A percentile compares a stretch with the other conserved stretches of the same genome.
Conservation (phyloP, 1,139 yeast species). For the Kodamaea anthophila region DNA sequence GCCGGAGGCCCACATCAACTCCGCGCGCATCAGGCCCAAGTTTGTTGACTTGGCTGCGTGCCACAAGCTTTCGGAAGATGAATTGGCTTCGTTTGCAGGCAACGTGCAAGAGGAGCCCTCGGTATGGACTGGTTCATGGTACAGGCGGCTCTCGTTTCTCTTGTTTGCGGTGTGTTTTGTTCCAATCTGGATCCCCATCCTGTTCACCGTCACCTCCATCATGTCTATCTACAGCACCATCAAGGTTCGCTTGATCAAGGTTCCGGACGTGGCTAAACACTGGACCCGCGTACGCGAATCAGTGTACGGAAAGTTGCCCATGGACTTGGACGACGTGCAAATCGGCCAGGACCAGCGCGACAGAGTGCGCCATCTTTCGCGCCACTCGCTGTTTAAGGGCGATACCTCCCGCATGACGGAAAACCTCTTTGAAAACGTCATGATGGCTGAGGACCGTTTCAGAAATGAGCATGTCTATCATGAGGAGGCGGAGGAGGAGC, state of each 20-base stretch:
- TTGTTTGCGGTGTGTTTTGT: conserved; percentile 19
- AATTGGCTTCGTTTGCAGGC: conserved; percentile 15
- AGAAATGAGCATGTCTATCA: conserved; percentile 6
- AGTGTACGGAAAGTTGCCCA: conserved; percentile 28
- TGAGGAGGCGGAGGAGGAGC: conserved; percentile 8
- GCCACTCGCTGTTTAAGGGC: conserved; percentile 37
- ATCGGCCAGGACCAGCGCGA: conserved; percentile 28
- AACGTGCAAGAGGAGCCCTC: conserved; percentile 39
- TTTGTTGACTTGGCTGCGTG: conserved; percentile 48
- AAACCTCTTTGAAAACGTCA: conserved; percentile 28
- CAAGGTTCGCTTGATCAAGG: conserved; percentile 22
- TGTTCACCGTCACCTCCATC: conserved; percentile 35
- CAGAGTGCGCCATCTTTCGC: conserved; percentile 21
- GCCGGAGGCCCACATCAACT: conserved; percentile 30
- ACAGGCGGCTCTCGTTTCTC: conserved; percentile 27
- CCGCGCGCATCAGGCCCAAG: conserved; percentile 39
- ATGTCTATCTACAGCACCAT: conserved; percentile 34
- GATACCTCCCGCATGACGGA: conserved; percentile 38
- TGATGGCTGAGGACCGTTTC: conserved; percentile 29
- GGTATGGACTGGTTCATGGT: conserved; percentile 24
- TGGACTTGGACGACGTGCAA: conserved; percentile 29
- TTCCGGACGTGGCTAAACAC: conserved; percentile 23
- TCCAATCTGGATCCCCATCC: conserved; percentile 51
- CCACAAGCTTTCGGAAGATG: conserved; percentile 11
- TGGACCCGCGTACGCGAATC: conserved; percentile 31